Evolutionary conservation across 1,139 yeast species (phyloP), one percentile per base, ranked within the genome.

Genomic region (Debaryomycetaceae sp.): DNA sequence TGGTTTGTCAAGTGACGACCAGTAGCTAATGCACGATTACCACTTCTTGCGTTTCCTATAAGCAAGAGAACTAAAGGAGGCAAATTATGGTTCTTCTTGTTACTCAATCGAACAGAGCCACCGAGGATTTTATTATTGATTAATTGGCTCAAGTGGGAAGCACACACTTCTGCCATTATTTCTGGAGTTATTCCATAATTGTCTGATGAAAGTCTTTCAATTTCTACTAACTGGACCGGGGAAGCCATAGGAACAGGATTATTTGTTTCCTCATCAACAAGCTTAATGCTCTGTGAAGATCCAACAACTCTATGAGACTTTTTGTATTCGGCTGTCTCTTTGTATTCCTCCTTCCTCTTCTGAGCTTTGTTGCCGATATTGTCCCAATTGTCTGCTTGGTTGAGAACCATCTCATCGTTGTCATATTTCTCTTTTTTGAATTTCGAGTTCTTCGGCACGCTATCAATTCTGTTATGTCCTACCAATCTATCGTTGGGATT

Each of bases 1-100:
- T 85, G 84, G 55, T 87, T 87, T 34, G 84, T 69, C 44, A 91
- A 69, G 50, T 86, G 91, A 46, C 96, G 79, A 0, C 91, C 95
- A 0, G 92, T 73, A 0, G 92, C 87, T 42, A 87, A 65, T 0
- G 94, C 91, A 41, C 89, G 67, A 6, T 81, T 73, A 11, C 96
- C 95, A 22, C 92, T 75, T 43, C 85, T 71, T 44, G 81, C 82
- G 51, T 83, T 79, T 18, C 95, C 96, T 9, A 81, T 81, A 22
- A 88, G 67, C 6, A 85, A 65, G 13, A 89, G 68, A 4, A 87
- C 84, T 43, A 87, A 64, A 1, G 96, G 96, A 7, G 92, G 86
- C 17, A 87, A 72, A 56, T 87, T 88, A 56, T 83, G 88, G 56
- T 83, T 84, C 40, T 58, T 61, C 34, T 71, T 68, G 36, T 70